Evolutionary conservation across 345 rosid genomes (phyloP), one percentile per base, ranked within the genome.

Genomic region (Trapa incisa): DNA sequence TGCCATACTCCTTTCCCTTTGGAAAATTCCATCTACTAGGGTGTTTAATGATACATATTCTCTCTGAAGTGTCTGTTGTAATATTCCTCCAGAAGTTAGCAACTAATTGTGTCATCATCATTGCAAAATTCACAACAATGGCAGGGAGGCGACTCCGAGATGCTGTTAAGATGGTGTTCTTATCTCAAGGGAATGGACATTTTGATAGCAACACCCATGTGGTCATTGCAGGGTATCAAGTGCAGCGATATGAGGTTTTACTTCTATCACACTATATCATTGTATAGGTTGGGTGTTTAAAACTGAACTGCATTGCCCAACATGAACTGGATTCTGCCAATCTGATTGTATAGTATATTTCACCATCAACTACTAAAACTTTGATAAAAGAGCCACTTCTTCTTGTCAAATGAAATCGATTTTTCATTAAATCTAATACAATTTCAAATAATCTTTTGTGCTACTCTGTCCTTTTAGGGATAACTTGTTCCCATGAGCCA

Each of bases 61-160:
- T 54, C 54, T 50, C 1, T 50, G 22, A 2, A 11, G n/a, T 50
- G 54, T 17, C 16, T 29, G 41, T 37, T 45, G 39, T 66, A 35
- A 33, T 50, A 7, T 16, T 1, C 45, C 35, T 12, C 61, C 33
- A 66, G 17, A 12, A 41, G 22, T 50, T 16, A 4, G 37, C 13
- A 47, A 47, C 6, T 41, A 2, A 1, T 3, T 3, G 36, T 14
- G 32, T 35, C 29, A 5, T 56, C 56, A 63, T 73, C 33, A 36
- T 64, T 68, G 68, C 86, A 87, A 89, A 87, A 74, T 87, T 87
- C 70, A 81, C 92, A 42, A 83, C 89, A 61, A 87, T 87, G 92
- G 86, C 92, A 45, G 92, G 88, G 32, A 83, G 92, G 76, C 86
- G 81, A 37, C 89, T 87, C 37, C 83, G 92, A n/a, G 86, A 87